phyloP scores from a whole-genome alignment of 108 stramenopile genomes.

The Discostella stelligeroides region DNA sequence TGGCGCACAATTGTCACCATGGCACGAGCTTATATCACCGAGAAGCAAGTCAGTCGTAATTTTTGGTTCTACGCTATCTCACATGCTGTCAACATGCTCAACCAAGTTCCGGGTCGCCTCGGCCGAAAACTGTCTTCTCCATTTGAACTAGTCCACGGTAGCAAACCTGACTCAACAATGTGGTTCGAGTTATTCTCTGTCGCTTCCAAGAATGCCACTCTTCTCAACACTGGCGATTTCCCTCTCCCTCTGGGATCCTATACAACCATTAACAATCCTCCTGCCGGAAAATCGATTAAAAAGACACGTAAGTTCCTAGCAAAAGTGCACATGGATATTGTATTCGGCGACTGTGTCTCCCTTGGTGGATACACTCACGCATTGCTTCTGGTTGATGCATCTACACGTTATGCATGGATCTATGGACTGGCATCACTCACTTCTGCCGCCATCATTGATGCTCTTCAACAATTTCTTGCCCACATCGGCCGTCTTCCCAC shows the following conservation, averaged over 20 bases:
- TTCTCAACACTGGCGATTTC: neutral
- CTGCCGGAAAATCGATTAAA: neutral
- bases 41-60: too few species aligned
- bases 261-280: neutral
- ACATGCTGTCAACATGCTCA: neutral
- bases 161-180: neutral
- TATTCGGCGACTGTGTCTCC: neutral
- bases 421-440: too few species aligned
- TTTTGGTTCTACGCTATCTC: too few species aligned
- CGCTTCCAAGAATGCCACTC: neutral
- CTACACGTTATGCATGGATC: neutral
- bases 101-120: neutral
- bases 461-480: too few species aligned
- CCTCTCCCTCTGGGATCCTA: neutral
- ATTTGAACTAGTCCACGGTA: slow-evolving; percentile 1
- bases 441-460: too few species aligned
- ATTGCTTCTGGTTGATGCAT: neutral
- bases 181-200: slow-evolving; percentile 1
- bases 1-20: too few species aligned
- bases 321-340: neutral
- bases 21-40: too few species aligned
- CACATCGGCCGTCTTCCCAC: too few species aligned
- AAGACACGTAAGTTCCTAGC: neutral
- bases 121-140: slow-evolving; percentile 7
- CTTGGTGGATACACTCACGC: neutral